These are phyloP conservation scores for Erodium chrysanthum DNA, from an alignment of 441 rosid genomes.

Conservation along the genomic window DNA sequence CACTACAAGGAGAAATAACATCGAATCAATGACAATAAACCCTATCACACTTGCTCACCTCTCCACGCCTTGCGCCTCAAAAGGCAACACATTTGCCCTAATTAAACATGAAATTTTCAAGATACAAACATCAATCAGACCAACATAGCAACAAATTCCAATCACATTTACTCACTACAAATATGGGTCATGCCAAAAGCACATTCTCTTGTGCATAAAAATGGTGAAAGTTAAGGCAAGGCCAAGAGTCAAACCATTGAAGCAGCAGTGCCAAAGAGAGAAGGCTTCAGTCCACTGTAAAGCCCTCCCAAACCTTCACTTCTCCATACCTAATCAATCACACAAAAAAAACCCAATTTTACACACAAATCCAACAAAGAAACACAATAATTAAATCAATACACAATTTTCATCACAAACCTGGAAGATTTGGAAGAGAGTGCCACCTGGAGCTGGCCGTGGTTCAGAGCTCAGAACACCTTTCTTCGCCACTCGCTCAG, in stretches of 20 bases:
- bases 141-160: background rate
- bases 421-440: slow-evolving; percentile 41
- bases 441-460: slow-evolving; percentile 17
- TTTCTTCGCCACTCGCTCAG: slow-evolving; percentile 46
- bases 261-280: slow-evolving; percentile 60
- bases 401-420: slow-evolving; percentile 21
- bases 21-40: background rate
- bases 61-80: background rate
- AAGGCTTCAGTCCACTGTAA: slow-evolving; percentile 62
- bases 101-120: background rate
- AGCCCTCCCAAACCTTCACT: slow-evolving; percentile 62
- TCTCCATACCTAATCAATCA: slow-evolving; percentile 28
- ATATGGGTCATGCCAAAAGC: background rate
- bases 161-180: too few species aligned
- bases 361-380: background rate
- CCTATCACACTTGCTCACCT: background rate
- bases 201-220: background rate
- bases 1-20: background rate
- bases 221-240: background rate
- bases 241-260: slow-evolving; percentile 32
- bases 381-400: background rate
- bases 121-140: background rate
- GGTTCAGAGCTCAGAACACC: slow-evolving; percentile 13
- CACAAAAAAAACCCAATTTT: background rate
- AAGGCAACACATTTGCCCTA: background rate